Conservation (phyloP, 2,329 filamentous ascomycete genomes). For the Simplicillium aogashimaense region DNA sequence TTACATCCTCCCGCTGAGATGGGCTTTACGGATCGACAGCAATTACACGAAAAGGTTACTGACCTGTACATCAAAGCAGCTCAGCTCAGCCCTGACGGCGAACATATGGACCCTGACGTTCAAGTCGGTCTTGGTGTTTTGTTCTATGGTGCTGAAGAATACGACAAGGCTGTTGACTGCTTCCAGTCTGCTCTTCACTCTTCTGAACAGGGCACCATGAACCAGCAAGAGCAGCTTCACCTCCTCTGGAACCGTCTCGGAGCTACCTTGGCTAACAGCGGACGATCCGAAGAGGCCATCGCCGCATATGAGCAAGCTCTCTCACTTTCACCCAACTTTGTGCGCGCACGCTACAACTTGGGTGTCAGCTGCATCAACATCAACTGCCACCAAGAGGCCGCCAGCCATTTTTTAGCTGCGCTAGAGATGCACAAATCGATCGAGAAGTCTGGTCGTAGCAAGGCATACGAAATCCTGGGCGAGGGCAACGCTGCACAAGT, state of each 20-base stretch:
- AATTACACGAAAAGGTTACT: constrained; percentile 84
- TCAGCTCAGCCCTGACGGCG: constrained; percentile 81
- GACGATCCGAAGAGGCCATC: constrained; percentile 90
- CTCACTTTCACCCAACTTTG: constrained; percentile 86
- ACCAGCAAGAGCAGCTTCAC: constrained; percentile 78
- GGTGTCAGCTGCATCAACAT: constrained; percentile 97
- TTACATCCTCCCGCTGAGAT: constrained; percentile 71
- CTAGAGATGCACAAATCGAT: constrained; percentile 93
- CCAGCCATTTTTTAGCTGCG: constrained; percentile 83
- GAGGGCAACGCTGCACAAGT: constrained; percentile 28
- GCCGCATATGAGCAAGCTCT: constrained; percentile 92
- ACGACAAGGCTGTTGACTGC: constrained; percentile 97
- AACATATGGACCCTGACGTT: constrained; percentile 96
- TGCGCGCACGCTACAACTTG: constrained; percentile 91
- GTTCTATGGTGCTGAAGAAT: constrained; percentile 96
- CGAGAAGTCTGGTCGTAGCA: constrained; percentile 73
- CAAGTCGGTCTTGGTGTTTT: constrained; percentile 94
- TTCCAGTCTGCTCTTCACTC: constrained; percentile 85
- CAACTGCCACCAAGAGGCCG: constrained; percentile 86
- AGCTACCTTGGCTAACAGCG: constrained; percentile 90
- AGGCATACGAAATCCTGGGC: constrained; percentile 74
- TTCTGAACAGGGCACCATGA: constrained; percentile 73
- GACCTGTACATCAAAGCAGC: constrained; percentile 86
- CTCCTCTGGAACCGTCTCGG: constrained; percentile 96
- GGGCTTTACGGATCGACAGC: constrained; percentile 86